These are phyloP conservation scores for Cytidiella melzeri DNA, from an alignment of 768 basidiomycete species.

Conservation along the genomic window DNA sequence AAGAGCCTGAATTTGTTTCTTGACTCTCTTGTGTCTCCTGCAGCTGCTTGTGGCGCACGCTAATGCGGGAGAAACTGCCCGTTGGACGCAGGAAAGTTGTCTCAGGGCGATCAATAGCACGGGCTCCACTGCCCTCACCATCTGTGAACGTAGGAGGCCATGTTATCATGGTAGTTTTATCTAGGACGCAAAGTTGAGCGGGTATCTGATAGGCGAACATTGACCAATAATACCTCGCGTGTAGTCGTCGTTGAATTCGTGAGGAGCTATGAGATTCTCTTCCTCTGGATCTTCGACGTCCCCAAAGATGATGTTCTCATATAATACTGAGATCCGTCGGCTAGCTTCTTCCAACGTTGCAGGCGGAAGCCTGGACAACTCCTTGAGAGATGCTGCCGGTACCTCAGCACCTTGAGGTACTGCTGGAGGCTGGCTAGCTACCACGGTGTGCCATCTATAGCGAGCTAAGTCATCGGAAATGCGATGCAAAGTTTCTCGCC, in stretches of 20 bases:
- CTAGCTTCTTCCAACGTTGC: conserved; percentile 62
- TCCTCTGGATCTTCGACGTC: conserved; percentile 33
- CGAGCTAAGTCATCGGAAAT: neutral
- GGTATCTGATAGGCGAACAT: no score
- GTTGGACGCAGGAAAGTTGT: conserved; percentile 18
- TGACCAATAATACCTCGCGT: no score
- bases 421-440: neutral
- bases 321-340: conserved; percentile 61
- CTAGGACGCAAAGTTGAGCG: no score
- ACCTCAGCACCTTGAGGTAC: neutral
- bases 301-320: conserved; percentile 67
- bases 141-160: conserved; percentile 47
- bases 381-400: neutral
- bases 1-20: conserved; percentile 37
- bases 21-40: conserved; percentile 34
- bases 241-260: no score
- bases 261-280: no score
- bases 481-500: neutral
- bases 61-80: conserved; percentile 10
- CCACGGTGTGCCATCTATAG: neutral
- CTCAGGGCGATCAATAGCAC: conserved; percentile 5
- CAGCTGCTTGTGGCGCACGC: conserved; percentile 21
- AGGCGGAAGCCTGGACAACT: conserved; percentile 31
- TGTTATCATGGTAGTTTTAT: conserved; percentile 47
- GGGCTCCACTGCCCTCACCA: conserved; percentile 5